Base-by-base conservation (phyloP, 2,329 filamentous ascomycete species). In the Epichloe bromicola region DNA sequence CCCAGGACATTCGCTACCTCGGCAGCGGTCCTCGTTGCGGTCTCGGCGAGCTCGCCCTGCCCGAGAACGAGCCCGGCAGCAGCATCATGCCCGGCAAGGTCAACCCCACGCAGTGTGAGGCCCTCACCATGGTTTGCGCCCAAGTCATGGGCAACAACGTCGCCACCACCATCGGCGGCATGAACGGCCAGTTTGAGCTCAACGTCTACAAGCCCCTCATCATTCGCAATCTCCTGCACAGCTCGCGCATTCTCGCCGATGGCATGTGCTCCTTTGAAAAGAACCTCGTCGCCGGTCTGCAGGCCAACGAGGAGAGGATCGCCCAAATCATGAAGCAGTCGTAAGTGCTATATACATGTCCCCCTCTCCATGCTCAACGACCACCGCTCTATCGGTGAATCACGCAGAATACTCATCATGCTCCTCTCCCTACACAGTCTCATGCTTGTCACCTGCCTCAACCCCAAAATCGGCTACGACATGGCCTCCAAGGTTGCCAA, bases 21-120 rank as follows among this genome's bases (percentile, higher is more conserved):
- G 93, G 93, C 61, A 95, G 88, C 59, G 93, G 93, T 15, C 93
- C 93, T 51, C 88, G 93, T 54, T 97, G 93, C 70, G 93, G 93
- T 63, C 84, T 97, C 20, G 91, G 90, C 58, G 93, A 98, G 75
- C 80, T 98, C 56, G 80, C 80, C 64, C 82, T 98, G 48, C 93
- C 93, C 26, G 93, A 98, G 75, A 98, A 98, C 74, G 93, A 98
- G 76, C 93, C 93, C 36, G 91, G 91, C 57, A 93, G 86, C 64
- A 94, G 87, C 61, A 97, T 98, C 76, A 98, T 98, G 93, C 93
- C 93, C 43, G 93, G 93, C 64, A 98, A 98, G 77, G 93, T 98
- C 67, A 98, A 98, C 76, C 93, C 93, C 34, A 98, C 93, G 34
- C 93, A 98, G 74, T 95, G 89, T 72, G 93, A 98, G 76, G 87